Evolutionary conservation across 2,329 filamentous ascomycete genomes (phyloP), one percentile per base, ranked within the genome.

Genomic region (Fusarium sarcochroum): DNA sequence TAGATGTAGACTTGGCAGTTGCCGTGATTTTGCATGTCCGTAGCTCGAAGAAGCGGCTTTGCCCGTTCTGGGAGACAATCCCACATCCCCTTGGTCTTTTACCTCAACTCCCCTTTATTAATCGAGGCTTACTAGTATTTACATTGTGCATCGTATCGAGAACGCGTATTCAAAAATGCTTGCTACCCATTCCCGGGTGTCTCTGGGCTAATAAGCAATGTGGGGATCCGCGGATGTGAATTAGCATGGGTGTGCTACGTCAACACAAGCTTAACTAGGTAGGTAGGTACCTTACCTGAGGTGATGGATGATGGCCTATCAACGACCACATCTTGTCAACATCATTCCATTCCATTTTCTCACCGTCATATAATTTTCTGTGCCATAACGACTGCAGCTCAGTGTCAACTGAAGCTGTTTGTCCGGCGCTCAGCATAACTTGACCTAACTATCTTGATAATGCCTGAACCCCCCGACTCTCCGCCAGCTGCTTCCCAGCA

Each of bases 401-500:
- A 72, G 70, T 68, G 32, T 34, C 37, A 54, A 62, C 71, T 75
- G 71, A 63, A 75, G 71, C 73, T 75, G 71, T 62, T 13, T 23
- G 69, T 68, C 68, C 42, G 60, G 72, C 64, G 66, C 42, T 54
- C 55, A 56, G 35, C 47, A 64, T 54, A 32, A 37, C 54, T 30
- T 30, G 63, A 30, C 50, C 48, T 63, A 63, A 57, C 37, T 58
- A 57, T 58, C 38, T 59, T 52, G 25, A 65, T 58, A 68, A 75
- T 74, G 72, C 58, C 72, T 15, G 66, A 69, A 59, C 55, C 61
- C 32, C 53, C 57, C 20, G 46, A 46, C 57, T 67, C 62, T 56
- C 75, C 75, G 62, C 61, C 67, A 41, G 65, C 69, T 48, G 59
- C 44, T 37, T 56, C 69, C 42, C 62, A 58, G 66, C 61, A 71